Percentiles rank a stretch among this genome's conserved stretches.
Evolutionary conservation across 1,139 yeast species (phyloP).

Genomic region (Lodderomyces jiufengensis): DNA sequence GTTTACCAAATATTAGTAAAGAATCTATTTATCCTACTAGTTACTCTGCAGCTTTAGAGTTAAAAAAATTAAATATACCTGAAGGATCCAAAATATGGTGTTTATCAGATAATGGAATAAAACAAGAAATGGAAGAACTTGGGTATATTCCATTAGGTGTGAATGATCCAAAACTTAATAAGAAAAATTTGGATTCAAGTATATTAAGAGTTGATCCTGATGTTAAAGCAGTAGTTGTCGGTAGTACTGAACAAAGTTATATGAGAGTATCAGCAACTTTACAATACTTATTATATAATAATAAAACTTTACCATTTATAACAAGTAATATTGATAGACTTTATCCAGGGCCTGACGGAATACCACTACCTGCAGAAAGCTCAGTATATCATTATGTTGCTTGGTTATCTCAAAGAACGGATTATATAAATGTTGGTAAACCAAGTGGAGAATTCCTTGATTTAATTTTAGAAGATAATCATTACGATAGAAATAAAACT

Average conservation of each 20-base stretch:
- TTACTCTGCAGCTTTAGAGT: constrained; percentile 32
- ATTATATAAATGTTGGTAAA: constrained; percentile 37
- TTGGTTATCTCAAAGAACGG: constrained; percentile 28
- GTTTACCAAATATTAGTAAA: constrained; percentile 25
- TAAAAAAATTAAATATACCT: constrained; percentile 24
- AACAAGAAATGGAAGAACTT: constrained; percentile 61
- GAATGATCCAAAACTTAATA: constrained; percentile 42
- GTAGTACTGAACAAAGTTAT: constrained; percentile 39
- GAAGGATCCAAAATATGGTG: constrained; percentile 66
- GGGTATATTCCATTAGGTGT: constrained; percentile 80
- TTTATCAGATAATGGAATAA: constrained; percentile 80
- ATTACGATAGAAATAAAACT: constrained; percentile 26
- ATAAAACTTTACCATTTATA: constrained; percentile 33
- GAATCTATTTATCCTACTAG: constrained; percentile 36
- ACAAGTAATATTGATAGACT: constrained; percentile 41
- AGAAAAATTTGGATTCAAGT: constrained; percentile 7
- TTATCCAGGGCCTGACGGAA: constrained; percentile 39
- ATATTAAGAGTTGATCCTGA: constrained; percentile 42
- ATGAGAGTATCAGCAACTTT: constrained; percentile 37
- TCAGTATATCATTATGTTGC: constrained; percentile 21
- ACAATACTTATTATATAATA: constrained; percentile 34
- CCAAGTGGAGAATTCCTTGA: constrained; percentile 34
- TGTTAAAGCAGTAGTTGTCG: constrained; percentile 40
- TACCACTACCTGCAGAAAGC: constrained; percentile 24
- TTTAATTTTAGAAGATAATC: constrained; percentile 25